Percentiles rank a stretch among this genome's conserved stretches.
Conservation (phyloP, 2,329 filamentous ascomycete genomes). For the Colletotrichum sp. region DNA sequence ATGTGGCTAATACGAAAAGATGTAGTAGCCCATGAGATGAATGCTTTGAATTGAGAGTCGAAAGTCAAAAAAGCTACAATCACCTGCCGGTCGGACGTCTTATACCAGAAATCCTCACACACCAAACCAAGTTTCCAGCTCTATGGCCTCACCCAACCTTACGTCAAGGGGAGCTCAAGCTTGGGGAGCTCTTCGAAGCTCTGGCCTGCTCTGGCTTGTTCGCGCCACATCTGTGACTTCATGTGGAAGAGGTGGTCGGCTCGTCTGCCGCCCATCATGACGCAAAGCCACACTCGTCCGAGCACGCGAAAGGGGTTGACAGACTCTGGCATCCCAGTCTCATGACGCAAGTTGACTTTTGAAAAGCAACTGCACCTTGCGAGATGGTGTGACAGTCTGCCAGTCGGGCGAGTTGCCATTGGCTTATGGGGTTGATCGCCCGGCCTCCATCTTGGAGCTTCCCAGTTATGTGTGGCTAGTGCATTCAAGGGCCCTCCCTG, state of each 20-base stretch:
- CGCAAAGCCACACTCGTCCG: conserved; percentile 25
- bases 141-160: background rate
- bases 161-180: conserved; percentile 22
- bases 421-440: conserved; percentile 34
- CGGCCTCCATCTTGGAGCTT: conserved; percentile 23
- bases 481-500: conserved; percentile 14
- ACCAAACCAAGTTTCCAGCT: conserved; percentile 23
- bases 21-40: conserved; percentile 10
- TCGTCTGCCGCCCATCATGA: conserved; percentile 19
- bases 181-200: conserved; percentile 14
- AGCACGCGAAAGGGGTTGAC: conserved; percentile 9
- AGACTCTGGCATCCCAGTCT: conserved; percentile 6
- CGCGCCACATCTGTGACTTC: conserved; percentile 23
- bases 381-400: conserved; percentile 21
- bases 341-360: conserved; percentile 23
- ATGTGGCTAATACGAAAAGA: conserved; percentile 7
- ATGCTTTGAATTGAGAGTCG: conserved; percentile 12
- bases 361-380: conserved; percentile 5
- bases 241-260: conserved; percentile 9
- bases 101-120: conserved; percentile 18
- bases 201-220: conserved; percentile 16
- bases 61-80: background rate
- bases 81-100: conserved; percentile 13
- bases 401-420: conserved; percentile 11
- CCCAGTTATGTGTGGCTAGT: conserved; percentile 18